These are phyloP conservation scores for Actinidia polygama DNA, from an alignment of 179 eudicot species.

Conservation along the genomic window DNA sequence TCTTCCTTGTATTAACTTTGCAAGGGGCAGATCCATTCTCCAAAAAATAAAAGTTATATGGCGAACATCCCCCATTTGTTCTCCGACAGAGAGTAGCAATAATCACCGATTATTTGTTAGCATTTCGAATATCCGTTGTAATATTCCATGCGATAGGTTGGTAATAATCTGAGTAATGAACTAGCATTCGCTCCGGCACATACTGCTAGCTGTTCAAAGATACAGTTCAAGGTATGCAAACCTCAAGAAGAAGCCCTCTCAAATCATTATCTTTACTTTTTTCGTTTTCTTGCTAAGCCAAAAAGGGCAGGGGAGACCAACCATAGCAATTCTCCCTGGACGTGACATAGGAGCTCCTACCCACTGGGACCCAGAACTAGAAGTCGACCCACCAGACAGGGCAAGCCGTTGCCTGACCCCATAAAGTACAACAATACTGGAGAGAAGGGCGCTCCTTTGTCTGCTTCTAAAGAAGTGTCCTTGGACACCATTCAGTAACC, in stretches of 20 bases:
- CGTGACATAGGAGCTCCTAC: no score
- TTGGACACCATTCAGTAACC: background rate
- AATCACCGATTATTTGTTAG: background rate
- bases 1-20: background rate
- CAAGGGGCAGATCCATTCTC: constrained; percentile 12
- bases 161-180: constrained; percentile 20
- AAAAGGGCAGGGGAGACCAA: no score
- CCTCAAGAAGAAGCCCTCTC: constrained; percentile 20
- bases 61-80: constrained; percentile 11
- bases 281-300: no score
- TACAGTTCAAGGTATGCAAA: constrained; percentile 20
- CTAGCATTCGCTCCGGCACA: constrained; percentile 22
- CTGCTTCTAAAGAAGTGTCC: constrained; percentile 1
- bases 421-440: background rate
- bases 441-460: constrained; percentile 8
- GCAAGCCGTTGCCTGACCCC: background rate
- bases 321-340: no score
- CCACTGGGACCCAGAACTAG: no score
- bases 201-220: constrained; percentile 20
- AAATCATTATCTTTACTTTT: constrained; percentile 10
- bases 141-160: constrained; percentile 1
- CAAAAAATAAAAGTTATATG: constrained; percentile 20
- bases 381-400: no score
- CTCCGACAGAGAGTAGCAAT: background rate
- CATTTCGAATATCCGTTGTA: background rate